These are phyloP conservation scores for Arthromyces matolae DNA, from an alignment of 768 basidiomycete species.

Conservation along the genomic window DNA sequence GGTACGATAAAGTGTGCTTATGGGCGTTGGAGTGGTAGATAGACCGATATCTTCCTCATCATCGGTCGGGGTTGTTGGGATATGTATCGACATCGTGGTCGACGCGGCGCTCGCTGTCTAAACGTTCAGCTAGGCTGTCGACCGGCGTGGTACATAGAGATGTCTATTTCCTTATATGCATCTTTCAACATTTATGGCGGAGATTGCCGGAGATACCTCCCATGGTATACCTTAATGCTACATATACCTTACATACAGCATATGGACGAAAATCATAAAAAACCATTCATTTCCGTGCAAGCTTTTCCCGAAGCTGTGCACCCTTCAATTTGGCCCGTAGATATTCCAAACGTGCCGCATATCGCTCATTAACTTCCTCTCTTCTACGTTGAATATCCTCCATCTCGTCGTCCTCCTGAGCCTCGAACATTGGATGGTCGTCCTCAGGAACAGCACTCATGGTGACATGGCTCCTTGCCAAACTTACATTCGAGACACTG, in stretches of 20 bases:
- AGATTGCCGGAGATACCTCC: conserved; percentile 22
- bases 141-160: no score
- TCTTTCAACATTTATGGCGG: conserved; percentile 1
- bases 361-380: conserved; percentile 67
- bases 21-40: conserved; percentile 44
- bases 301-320: conserved; percentile 79
- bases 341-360: conserved; percentile 75
- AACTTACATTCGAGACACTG: conserved; percentile 43
- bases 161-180: no score
- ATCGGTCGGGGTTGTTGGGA: conserved; percentile 29
- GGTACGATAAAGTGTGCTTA: conserved; percentile 37
- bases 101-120: conserved; percentile 18
- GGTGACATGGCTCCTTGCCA: conserved; percentile 50
- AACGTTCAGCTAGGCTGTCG: conserved; percentile 6
- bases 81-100: conserved; percentile 24
- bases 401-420: conserved; percentile 47
- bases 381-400: conserved; percentile 65
- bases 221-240: no score
- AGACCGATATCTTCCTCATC: conserved; percentile 29
- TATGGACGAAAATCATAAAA: conserved; percentile 4
- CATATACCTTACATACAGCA: no score
- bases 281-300: conserved; percentile 52
- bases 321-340: conserved; percentile 79
- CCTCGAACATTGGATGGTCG: conserved; percentile 27
- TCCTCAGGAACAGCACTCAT: conserved; percentile 53